These are phyloP conservation scores for Helianthus tuberosus DNA, from an alignment of 129 eudicot genomes.

Conservation along the genomic window DNA sequence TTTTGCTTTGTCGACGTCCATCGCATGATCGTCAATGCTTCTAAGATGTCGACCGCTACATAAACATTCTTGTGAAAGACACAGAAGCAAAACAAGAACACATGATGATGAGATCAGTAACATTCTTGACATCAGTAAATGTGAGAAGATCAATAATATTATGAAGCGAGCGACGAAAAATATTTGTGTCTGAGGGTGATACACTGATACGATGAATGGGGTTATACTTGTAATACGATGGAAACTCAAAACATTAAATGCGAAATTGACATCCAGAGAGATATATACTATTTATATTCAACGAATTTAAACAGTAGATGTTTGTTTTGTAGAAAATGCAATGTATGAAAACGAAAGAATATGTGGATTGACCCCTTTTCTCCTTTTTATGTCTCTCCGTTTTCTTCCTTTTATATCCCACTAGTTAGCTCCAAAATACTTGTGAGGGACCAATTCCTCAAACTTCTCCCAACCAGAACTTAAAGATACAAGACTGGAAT, in stretches of 20 bases:
- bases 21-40: constrained; percentile 18
- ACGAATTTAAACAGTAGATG: constrained; percentile 19
- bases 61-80: constrained; percentile 31
- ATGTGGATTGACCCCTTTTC: constrained; percentile 49
- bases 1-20: constrained; percentile 15
- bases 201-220: neutral
- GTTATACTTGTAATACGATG: constrained; percentile 28
- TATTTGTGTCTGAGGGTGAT: constrained; percentile 1
- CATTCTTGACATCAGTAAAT: constrained; percentile 47
- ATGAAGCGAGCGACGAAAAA: no score
- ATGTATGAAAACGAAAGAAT: constrained; percentile 48
- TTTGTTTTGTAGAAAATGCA: constrained; percentile 49
- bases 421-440: constrained; percentile 25
- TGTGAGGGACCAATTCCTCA: constrained; percentile 33
- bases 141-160: neutral
- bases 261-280: neutral
- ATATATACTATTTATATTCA: neutral
- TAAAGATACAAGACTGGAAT: constrained; percentile 12
- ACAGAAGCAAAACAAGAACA: constrained; percentile 41
- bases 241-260: constrained; percentile 52
- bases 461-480: constrained; percentile 38
- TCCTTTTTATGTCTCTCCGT: constrained; percentile 12
- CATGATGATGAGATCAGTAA: constrained; percentile 32
- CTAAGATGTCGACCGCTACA: constrained; percentile 44
- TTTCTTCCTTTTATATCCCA: constrained; percentile 29